These are phyloP conservation scores for Amorphotheca resinae DNA, from an alignment of 495 filamentous ascomycete genomes.

Conservation along the genomic window DNA sequence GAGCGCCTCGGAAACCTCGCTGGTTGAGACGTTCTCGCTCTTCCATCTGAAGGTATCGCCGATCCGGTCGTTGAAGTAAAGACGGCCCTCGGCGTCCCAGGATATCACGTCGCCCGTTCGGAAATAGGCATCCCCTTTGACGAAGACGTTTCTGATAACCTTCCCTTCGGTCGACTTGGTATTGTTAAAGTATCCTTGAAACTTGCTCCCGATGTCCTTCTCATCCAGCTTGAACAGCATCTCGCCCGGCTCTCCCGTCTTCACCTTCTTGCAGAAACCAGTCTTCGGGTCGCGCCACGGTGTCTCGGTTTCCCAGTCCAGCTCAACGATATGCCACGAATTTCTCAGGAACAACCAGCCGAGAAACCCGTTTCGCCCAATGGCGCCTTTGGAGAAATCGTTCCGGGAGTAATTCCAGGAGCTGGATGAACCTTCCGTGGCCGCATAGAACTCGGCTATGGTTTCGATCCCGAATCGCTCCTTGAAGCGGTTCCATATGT, in stretches of 20 bases:
- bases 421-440: constrained; percentile 67
- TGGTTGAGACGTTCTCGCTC: constrained; percentile 81
- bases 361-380: constrained; percentile 64
- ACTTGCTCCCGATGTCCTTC: constrained; percentile 46
- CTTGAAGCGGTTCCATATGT: constrained; percentile 84
- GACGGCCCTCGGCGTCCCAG: constrained; percentile 56
- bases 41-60: constrained; percentile 97
- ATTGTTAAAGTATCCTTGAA: constrained; percentile 86
- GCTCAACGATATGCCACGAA: constrained; percentile 46
- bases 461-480: constrained; percentile 71
- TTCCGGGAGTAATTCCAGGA: constrained; percentile 70
- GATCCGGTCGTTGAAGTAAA: constrained; percentile 81
- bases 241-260: constrained; percentile 61
- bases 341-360: constrained; percentile 39
- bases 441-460: constrained; percentile 81
- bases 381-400: constrained; percentile 62
- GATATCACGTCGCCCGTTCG: constrained; percentile 74
- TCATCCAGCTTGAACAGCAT: constrained; percentile 63
- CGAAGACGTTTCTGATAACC: constrained; percentile 64
- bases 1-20: constrained; percentile 66
- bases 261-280: constrained; percentile 52
- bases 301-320: constrained; percentile 59
- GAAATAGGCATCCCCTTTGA: constrained; percentile 77
- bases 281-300: constrained; percentile 62
- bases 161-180: constrained; percentile 60